Evolutionary conservation across 2,329 filamentous ascomycete species (phyloP), one percentile per base, ranked within the genome.

Genomic region (Aureobasidium sp.): DNA sequence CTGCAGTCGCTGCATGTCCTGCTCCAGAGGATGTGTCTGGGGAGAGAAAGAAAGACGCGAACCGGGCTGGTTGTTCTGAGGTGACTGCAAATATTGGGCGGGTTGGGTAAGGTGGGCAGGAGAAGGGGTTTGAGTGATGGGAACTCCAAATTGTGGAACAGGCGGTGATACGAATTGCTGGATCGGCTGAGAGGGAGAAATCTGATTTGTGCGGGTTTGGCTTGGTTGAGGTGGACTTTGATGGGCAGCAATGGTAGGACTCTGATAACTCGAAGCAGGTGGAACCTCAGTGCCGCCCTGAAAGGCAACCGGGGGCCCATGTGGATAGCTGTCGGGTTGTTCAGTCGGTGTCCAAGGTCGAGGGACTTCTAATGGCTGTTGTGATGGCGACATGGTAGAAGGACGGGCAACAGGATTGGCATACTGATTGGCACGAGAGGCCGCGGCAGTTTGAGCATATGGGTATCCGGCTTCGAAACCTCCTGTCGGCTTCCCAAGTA

Each of bases 281-380:
- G 81, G 74, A 6, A 92, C 85, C 64, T 89, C 86, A 66, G 87
- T 87, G 58, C 85, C 83, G 7, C 94, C 94, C 75, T 97, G 93
- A 68, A 97, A 97, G 1, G 96, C 88, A 0, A 89, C 91, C 0
- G 93, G 91, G 34, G 91, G 91, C 0, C 92, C 92, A 76, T 96
- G 91, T 5, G 91, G 90, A 58, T 91, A 88, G 65, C 87, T 87
- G 36, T 91, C 91, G 1, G 92, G 91, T 62, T 87, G 83, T 73
- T 99, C 94, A 3, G 94, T 97, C 0, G 94, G 94, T 11, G 93
- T 97, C 94, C 93, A 97, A 34, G 92, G 92, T 52, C 93, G 83
- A 29, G 81, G 72, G 41, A 77, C 72, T 36, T 74, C 79, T 51
- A 36, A 14, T 39, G 57, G 53, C 29, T 47, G 61, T 63, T 76